These are phyloP conservation scores for Nicotiana sylvestris DNA, from an alignment of 257 asterid species.

Conservation along the genomic window DNA sequence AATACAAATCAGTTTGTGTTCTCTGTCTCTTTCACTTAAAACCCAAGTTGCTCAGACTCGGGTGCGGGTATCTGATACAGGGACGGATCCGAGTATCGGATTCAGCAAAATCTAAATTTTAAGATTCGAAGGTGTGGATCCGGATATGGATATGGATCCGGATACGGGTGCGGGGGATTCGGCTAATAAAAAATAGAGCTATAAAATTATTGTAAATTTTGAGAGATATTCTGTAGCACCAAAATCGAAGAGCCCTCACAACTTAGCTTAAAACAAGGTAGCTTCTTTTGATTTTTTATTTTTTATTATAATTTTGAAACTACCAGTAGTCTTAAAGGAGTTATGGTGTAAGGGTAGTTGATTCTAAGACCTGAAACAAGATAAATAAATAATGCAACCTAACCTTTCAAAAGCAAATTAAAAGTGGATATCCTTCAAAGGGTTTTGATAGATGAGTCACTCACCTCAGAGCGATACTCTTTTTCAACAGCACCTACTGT, in stretches of 20 bases:
- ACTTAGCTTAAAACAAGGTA: neutral
- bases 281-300: neutral
- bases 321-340: neutral
- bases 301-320: neutral
- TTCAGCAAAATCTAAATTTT: too few relatives aligned
- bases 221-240: too few relatives aligned
- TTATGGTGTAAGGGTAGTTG: neutral
- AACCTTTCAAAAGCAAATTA: neutral
- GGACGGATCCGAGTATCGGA: too few relatives aligned
- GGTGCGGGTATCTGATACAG: too few relatives aligned
- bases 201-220: too few relatives aligned
- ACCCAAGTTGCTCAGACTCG: too few relatives aligned
- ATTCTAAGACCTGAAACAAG: neutral
- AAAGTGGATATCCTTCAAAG: neutral
- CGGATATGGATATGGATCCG: too few relatives aligned
- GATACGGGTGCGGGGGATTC: too few relatives aligned
- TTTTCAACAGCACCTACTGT: constrained; percentile 21
- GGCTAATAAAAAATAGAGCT: too few relatives aligned
- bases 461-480: constrained; percentile 82
- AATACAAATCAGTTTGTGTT: neutral
- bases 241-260: too few relatives aligned
- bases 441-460: neutral
- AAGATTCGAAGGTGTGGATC: too few relatives aligned
- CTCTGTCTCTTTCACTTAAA: neutral
- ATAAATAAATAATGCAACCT: neutral